A percentile compares a stretch with the other conserved stretches of the same genome.
These are phyloP conservation scores for Monilinia fructicola DNA, from an alignment of 2,329 filamentous ascomycete species.

Conservation along the genomic window DNA sequence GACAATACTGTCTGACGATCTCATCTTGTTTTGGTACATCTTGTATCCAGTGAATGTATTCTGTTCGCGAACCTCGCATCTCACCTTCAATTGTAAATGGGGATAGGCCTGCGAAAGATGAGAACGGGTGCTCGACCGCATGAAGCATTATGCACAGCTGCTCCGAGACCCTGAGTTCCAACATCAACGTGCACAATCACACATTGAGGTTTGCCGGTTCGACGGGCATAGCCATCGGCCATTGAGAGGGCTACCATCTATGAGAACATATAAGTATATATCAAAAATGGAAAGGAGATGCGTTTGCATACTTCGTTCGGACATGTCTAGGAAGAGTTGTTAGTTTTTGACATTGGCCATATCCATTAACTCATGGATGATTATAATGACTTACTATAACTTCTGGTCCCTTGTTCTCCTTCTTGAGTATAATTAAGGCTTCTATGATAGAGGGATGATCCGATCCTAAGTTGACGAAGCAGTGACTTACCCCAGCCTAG, in stretches of 20 bases:
- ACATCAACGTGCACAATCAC: constrained; percentile 70
- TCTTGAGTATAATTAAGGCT: constrained; percentile 70
- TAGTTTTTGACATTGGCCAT: neutral
- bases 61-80: constrained; percentile 65
- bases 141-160: constrained; percentile 71
- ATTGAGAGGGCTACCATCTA: constrained; percentile 74
- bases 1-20: constrained; percentile 71
- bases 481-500: constrained; percentile 50
- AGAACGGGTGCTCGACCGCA: constrained; percentile 67
- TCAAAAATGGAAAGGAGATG: constrained; percentile 18
- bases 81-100: constrained; percentile 73
- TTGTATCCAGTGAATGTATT: constrained; percentile 80
- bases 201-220: constrained; percentile 66
- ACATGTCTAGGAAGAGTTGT: constrained; percentile 46
- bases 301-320: constrained; percentile 60
- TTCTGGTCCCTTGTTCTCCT: constrained; percentile 60
- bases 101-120: constrained; percentile 74
- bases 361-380: neutral
- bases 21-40: constrained; percentile 74
- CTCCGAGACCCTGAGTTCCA: constrained; percentile 66
- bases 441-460: constrained; percentile 70
- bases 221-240: constrained; percentile 71
- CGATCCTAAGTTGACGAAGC: constrained; percentile 60
- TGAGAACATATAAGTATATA: constrained; percentile 25
- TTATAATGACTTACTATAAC: constrained; percentile 47